Percentiles rank a stretch among this genome's conserved stretches.
phyloP scores from a whole-genome alignment of 1,284 basidiomycete genomes.

The Caloboletus inedulis region DNA sequence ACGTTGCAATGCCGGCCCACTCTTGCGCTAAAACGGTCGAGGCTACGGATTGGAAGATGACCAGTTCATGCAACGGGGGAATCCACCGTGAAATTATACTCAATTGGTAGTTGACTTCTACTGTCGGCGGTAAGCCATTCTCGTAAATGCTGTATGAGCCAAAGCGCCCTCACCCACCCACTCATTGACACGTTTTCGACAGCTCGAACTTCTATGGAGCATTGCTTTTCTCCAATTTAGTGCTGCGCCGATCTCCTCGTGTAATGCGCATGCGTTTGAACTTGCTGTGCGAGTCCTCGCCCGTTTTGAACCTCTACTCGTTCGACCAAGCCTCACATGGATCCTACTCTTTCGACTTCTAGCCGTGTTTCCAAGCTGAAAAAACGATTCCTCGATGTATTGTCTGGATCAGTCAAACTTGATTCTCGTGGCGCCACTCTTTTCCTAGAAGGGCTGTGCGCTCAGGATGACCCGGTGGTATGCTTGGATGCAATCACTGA shows the following conservation, averaged over 20 bases:
- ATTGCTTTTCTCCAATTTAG: not conserved
- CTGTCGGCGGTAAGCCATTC: not conserved
- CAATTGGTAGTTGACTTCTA: not conserved
- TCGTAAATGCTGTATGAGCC: not conserved
- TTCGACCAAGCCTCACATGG: constrained; percentile 3
- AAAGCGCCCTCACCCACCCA: not conserved
- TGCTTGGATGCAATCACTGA: constrained; percentile 14
- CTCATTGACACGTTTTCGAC: not conserved
- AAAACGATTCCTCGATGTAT: constrained; percentile 19
- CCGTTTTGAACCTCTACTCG: not conserved
- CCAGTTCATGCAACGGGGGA: no score
- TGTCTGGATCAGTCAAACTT: constrained; percentile 19
- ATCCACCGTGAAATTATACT: not conserved
- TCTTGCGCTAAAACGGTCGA: no score
- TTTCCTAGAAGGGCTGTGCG: constrained; percentile 51
- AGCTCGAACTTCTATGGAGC: not conserved
- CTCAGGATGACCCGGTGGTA: constrained; percentile 30
- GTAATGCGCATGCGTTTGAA: no score
- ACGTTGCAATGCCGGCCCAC: no score
- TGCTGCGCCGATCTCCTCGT: no score
- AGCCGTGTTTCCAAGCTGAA: constrained; percentile 11
- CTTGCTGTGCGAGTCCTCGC: no score
- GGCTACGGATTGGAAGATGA: not conserved
- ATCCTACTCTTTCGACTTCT: not conserved
- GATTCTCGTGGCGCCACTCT: constrained; percentile 13